Base-by-base conservation (phyloP, 352 stramenopile genomes). In the Phytophthora fragariaefolia region DNA sequence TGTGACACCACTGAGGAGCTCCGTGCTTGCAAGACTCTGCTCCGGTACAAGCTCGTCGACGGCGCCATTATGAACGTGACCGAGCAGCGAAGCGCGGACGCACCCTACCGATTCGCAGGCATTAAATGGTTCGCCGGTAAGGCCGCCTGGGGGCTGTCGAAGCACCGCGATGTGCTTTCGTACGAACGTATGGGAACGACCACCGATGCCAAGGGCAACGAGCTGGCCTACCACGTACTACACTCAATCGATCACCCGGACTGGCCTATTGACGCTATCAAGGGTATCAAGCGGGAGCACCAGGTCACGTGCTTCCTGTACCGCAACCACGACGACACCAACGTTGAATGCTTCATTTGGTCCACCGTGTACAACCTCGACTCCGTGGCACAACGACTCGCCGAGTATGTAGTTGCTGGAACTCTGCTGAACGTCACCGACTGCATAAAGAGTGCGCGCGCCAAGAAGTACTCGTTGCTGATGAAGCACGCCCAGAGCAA, bases 231-330 rank as follows among this genome's bases (percentile, higher is more conserved):
- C 45, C 77, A 88, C 60, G 76, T 88, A 3, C 26, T 85, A 30
- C 77, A 86, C 69, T 88, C 77, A 47, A 88, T 88, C 50, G 80
- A 86, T 36, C 80, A 80, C 40, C 68, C 77, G 3, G 75, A 85
- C 49, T 88, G 72, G 73, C 73, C 71, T 3, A 69, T 74, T 15
- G 75, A 84, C 49, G 51, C 64, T 7, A 73, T 79, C 62, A 83
- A 81, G 28, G 70, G 76, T 48, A 66, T 83, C 56, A 88, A 88
- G 40, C 77, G 79, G 7, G 61, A 75, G 40, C 64, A 74, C 50
- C 80, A 82, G 36, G 75, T 83, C 9, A 80, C 66, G 12, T 85
- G 77, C 51, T 86, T 84, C 43, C 43, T 85, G 28, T 83, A 82
- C 40, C 65, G 73, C 0, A 68, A 66, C 38, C 59, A 67, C 66